These are phyloP conservation scores for Lachancea kluyveri DNA, from an alignment of 805 yeast species.

Conservation along the genomic window DNA sequence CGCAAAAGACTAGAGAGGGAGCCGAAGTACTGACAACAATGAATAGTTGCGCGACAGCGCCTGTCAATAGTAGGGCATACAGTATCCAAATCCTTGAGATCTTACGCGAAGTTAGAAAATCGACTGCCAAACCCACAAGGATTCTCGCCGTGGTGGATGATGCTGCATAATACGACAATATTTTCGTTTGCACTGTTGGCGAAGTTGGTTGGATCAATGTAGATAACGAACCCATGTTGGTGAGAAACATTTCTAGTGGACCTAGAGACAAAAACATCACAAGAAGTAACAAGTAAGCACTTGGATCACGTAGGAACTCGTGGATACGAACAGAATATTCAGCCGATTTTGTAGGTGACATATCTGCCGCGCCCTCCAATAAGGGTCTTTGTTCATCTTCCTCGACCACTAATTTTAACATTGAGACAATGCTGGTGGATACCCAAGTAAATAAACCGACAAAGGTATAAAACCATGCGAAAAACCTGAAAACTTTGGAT, in stretches of 20 bases:
- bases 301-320: conserved; percentile 41
- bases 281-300: conserved; percentile 57
- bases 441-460: conserved; percentile 58
- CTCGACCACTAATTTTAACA: conserved; percentile 33
- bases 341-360: conserved; percentile 27
- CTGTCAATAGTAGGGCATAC: conserved; percentile 28
- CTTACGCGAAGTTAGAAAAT: conserved; percentile 37
- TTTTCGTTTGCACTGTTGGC: conserved; percentile 27
- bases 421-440: conserved; percentile 57
- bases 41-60: conserved; percentile 33
- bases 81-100: conserved; percentile 30
- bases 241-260: conserved; percentile 77
- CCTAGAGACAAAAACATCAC: conserved; percentile 69
- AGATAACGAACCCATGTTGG: conserved; percentile 75
- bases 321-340: conserved; percentile 18
- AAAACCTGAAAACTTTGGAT: conserved; percentile 44
- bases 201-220: conserved; percentile 24
- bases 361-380: conserved; percentile 29
- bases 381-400: conserved; percentile 13
- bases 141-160: conserved; percentile 68
- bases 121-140: conserved; percentile 61
- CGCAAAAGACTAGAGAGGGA: conserved; percentile 17
- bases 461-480: conserved; percentile 46
- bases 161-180: conserved; percentile 58
- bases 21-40: conserved; percentile 18